phyloP scores from a whole-genome alignment of 2,329 filamentous ascomycete genomes.

The Fusarium ambrosium region DNA sequence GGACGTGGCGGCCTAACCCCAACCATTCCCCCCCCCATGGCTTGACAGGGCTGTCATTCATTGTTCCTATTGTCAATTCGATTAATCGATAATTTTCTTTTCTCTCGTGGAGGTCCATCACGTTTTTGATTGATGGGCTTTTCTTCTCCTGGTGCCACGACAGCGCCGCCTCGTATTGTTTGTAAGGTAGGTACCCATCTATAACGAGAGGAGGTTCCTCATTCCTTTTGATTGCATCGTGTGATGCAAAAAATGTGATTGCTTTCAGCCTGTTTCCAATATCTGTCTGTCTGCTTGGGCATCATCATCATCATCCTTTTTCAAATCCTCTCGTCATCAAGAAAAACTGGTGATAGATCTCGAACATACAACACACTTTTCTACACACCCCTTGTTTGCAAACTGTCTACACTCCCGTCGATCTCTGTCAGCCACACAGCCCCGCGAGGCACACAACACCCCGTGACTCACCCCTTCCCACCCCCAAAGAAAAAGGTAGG shows the following conservation, averaged over 20 bases:
- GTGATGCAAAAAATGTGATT: conserved; percentile 25
- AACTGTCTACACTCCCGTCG: conserved; percentile 22
- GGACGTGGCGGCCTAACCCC: conserved; percentile 31
- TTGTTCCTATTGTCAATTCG: background rate
- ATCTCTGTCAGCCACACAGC: conserved; percentile 40
- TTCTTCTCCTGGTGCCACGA: conserved; percentile 37
- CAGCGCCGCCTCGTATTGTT: conserved; percentile 40
- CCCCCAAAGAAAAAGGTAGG: background rate
- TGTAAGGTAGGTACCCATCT: no score
- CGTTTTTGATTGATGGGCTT: conserved; percentile 30
- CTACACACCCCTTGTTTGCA: conserved; percentile 11
- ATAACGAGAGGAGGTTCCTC: conserved; percentile 23
- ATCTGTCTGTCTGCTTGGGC: background rate
- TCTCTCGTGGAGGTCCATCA: conserved; percentile 14
- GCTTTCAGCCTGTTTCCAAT: conserved; percentile 2
- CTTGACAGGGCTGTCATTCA: conserved; percentile 24
- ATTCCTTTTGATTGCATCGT: conserved; percentile 31
- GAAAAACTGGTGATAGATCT: conserved; percentile 42
- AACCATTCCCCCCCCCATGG: background rate
- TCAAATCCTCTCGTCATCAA: conserved; percentile 8
- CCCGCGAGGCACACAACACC: conserved; percentile 37
- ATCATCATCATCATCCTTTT: background rate
- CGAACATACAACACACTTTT: conserved; percentile 4
- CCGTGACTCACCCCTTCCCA: conserved; percentile 37
- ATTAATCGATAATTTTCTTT: background rate